phyloP scores from a whole-genome alignment of 2,329 filamentous ascomycete species.

The Pyrenochaeta sp. region DNA sequence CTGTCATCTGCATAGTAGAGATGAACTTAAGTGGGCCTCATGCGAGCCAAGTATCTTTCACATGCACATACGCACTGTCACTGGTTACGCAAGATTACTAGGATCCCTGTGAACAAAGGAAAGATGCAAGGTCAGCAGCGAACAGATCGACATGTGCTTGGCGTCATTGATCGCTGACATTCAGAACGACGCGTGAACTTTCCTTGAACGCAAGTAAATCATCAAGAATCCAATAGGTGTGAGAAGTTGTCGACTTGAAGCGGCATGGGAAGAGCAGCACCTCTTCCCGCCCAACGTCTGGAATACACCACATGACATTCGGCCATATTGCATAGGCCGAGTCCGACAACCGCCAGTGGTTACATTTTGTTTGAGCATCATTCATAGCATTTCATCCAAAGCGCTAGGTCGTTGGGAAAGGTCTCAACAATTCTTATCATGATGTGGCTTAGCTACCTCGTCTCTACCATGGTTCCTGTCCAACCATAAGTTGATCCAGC shows the following conservation, averaged over 20 bases:
- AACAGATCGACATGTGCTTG: conserved; percentile 5
- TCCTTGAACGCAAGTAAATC: neutral
- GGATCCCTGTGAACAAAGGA: conserved; percentile 22
- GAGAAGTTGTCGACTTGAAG: neutral
- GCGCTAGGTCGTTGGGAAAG: neutral
- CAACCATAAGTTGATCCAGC: neutral
- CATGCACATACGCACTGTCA: conserved; percentile 28
- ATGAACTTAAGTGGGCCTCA: conserved; percentile 24
- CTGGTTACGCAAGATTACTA: conserved; percentile 31
- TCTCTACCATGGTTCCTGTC: neutral
- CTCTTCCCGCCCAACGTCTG: too few relatives aligned
- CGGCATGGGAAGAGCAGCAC: neutral
- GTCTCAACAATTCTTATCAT: neutral
- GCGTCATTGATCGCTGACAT: conserved; percentile 5
- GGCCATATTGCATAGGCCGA: too few relatives aligned
- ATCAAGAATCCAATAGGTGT: neutral
- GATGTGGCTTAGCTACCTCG: neutral
- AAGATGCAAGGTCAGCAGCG: conserved; percentile 14
- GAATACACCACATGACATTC: too few relatives aligned
- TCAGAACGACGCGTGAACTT: neutral
- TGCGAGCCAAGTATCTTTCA: conserved; percentile 24
- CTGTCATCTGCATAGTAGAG: conserved; percentile 18
- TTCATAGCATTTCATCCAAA: neutral
- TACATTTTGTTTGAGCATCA: neutral
- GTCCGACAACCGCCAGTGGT: too few relatives aligned